Base-by-base conservation (phyloP, 805 yeast genomes). In the Cyberlindnera mrakii region DNA sequence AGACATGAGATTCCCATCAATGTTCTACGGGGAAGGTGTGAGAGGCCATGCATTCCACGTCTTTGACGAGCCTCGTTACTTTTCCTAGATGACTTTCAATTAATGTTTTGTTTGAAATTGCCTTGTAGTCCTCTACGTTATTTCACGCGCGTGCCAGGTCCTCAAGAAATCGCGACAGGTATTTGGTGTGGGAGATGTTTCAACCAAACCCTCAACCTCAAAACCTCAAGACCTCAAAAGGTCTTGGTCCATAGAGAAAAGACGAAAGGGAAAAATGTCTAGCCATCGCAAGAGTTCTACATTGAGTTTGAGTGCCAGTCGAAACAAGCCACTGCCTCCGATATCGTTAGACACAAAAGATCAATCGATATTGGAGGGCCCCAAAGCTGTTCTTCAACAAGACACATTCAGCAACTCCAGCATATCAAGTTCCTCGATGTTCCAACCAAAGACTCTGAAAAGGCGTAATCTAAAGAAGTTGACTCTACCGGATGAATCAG, bases 31-130 rank as follows among this genome's bases (percentile, higher is more conserved):
- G 10, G 90, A 85, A 27, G 99, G 99, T 37, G 90, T 89, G 19
- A 78, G 96, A 51, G 98, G 91, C 2, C 99, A 93, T 63, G 72
- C 78, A 50, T 93, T 84, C 71, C 98, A 93, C 62, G 99, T 93
- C 1, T 89, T 93, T 63, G 93, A 88, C 51, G 93, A 85, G 62
- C 99, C 99, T n/a, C 54, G 59, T 34, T 57, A 57, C 41, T 57
- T 40, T 30, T 35, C 33, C 20, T 48, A 40, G 39, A n/a, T 18
- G 20, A 17, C 14, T 34, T 34, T 34, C 27, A 23, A 10, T 23
- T 23, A 11, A 23, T 23, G 27, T 23, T 23, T 23, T 23, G 27
- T 23, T 23, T 23, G 11, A 23, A 4, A 23, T 23, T 23, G 11
- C 11, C 9, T 23, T 23, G 27, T 23, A 23, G 27, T 23, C n/a